Conservation (phyloP, 2,329 filamentous ascomycete genomes). For the Fusarium kyushuense region DNA sequence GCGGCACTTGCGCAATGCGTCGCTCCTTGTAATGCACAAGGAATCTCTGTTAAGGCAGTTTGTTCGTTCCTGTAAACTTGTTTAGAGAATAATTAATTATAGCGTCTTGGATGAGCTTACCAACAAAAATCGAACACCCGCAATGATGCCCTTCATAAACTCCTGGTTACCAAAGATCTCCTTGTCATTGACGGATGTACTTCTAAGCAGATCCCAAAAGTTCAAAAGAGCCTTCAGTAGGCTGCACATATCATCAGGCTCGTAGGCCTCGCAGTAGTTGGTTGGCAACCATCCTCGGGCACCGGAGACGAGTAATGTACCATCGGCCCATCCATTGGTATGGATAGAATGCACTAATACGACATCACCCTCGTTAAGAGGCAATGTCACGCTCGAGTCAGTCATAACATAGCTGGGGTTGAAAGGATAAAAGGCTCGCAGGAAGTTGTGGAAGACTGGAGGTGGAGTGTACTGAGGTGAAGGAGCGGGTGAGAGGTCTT, state of each 20-base stretch:
- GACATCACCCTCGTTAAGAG: constrained; percentile 90
- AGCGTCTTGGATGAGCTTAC: constrained; percentile 65
- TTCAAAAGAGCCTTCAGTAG: constrained; percentile 88
- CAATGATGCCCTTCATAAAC: constrained; percentile 93
- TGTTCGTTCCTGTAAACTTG: constrained; percentile 76
- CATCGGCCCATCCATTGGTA: constrained; percentile 98
- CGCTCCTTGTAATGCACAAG: constrained; percentile 77
- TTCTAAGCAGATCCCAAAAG: constrained; percentile 91
- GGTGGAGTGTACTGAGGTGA: constrained; percentile 57
- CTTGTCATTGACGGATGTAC: constrained; percentile 78
- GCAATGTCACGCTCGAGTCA: constrained; percentile 89
- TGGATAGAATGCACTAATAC: constrained; percentile 96
- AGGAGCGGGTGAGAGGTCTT: constrained; percentile 60
- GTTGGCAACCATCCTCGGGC: constrained; percentile 95
- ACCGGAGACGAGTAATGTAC: constrained; percentile 86
- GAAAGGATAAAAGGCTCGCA: constrained; percentile 94
- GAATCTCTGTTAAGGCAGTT: constrained; percentile 89
- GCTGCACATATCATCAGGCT: constrained; percentile 86
- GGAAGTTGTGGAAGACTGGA: constrained; percentile 89
- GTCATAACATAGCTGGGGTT: constrained; percentile 80
- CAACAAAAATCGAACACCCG: constrained; percentile 88
- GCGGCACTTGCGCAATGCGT: constrained; percentile 80
- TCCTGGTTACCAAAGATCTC: constrained; percentile 90
- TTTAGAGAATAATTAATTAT: constrained; percentile 11
- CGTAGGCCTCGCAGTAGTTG: constrained; percentile 97